phyloP scores from a whole-genome alignment of 2,329 filamentous ascomycete genomes.

The Monosporascus ibericus region DNA sequence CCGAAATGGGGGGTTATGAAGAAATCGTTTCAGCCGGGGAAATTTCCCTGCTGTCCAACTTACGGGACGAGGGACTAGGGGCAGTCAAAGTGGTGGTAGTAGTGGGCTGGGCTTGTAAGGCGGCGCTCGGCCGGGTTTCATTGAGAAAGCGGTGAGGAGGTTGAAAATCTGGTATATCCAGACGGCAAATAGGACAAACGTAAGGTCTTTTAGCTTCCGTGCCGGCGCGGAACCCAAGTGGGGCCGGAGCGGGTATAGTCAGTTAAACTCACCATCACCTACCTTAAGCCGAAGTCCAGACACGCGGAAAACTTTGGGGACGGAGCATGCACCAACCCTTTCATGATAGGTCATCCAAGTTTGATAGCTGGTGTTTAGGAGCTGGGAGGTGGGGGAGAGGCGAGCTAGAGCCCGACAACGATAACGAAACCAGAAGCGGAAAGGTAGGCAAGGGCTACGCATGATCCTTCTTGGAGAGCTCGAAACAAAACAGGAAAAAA shows the following conservation, averaged over 20 bases:
- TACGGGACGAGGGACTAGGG: slow-evolving; percentile 6
- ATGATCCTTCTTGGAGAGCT: not conserved
- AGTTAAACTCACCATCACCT: not conserved
- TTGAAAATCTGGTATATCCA: slow-evolving; percentile 5
- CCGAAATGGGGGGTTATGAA: not conserved
- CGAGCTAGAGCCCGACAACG: slow-evolving; percentile 7
- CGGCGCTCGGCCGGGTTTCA: slow-evolving; percentile 15
- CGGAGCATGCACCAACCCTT: slow-evolving; percentile 9
- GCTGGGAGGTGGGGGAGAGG: slow-evolving; percentile 4
- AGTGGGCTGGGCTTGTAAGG: slow-evolving; percentile 11
- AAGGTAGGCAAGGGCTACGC: slow-evolving; percentile 2
- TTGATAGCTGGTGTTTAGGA: not conserved
- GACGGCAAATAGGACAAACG: slow-evolving; percentile 5
- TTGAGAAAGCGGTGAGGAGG: slow-evolving; percentile 27
- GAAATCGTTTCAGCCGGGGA: not conserved
- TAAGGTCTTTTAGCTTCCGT: too few relatives aligned
- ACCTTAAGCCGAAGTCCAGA: slow-evolving; percentile 3
- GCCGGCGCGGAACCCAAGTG: too few relatives aligned
- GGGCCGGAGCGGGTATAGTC: too few relatives aligned
- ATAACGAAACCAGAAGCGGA: slow-evolving; percentile 11
- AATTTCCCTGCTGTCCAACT: slow-evolving; percentile 1
- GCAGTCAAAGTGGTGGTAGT: slow-evolving; percentile 8
- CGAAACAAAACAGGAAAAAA: not conserved
- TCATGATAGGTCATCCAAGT: not conserved
- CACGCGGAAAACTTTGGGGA: slow-evolving; percentile 9